Base-by-base conservation (phyloP, 371 early-diverging fungal genomes). In the Actinomortierella wolfii region DNA sequence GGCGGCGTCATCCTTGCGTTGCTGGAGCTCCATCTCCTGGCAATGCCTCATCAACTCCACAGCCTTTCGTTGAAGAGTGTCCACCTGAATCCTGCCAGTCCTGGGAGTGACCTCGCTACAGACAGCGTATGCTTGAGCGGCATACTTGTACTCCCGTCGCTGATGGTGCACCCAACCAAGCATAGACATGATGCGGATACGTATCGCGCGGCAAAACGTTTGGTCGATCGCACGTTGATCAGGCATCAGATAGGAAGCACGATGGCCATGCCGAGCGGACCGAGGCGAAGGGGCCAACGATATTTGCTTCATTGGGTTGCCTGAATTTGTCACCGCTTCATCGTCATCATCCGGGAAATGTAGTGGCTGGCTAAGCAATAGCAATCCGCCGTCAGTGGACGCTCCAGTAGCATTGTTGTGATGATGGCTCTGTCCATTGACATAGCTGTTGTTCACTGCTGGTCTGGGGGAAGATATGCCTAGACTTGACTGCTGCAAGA, bases 111-210 rank as follows among this genome's bases (percentile, higher is more conserved):
- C 54, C 23, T 70, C 71, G 50, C 71, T 65, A 45, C 71, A 70
- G 23, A 70, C 65, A 28, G 65, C 71, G 21, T 61, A 70, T 0
- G 71, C 71, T 39, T 70, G 65, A 4, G 65, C 71, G 1, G 58
- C 71, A 34, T 61, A 65, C 43, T 70, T 54, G 51, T 61, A 70
- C 51, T 70, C 66, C 25, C 61, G 61, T 51, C 57, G 61, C n/a
- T 61, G 59, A 23, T 65, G 61, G 46, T 70, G 71, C 4, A 65
- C 71, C 71, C 71, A 70, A 15, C 71, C 71, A n/a, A 70, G 50
- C 8, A 65, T 70, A 41, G 51, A 70, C 71, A 70, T 61, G 59
- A 61, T 41, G 29, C 71, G 54, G 26, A 70, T 70, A 18, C 71
- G 65, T 20, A 70, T 59, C 2, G 71, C 61, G 17, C 71, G 57